Conservation (phyloP, 768 basidiomycete species). For the Boletus speciosus region DNA sequence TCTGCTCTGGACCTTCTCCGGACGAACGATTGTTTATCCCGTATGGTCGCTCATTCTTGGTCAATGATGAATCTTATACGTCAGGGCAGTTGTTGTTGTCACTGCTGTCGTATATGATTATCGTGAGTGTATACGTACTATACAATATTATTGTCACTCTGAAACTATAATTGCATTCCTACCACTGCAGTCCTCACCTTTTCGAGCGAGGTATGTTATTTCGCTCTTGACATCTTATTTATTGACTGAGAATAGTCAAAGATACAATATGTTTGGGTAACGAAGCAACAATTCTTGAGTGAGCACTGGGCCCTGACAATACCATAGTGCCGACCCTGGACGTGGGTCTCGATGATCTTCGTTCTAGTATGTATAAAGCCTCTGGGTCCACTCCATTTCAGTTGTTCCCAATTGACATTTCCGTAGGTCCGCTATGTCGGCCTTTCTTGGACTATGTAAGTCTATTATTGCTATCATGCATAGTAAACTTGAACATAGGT, state of each 20-base stretch:
- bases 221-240: neutral
- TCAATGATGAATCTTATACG: neutral
- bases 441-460: neutral
- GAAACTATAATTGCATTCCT: neutral
- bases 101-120: conserved; percentile 6
- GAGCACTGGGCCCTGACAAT: neutral
- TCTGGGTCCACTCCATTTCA: too few relatives aligned
- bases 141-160: too few relatives aligned
- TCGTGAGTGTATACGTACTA: neutral
- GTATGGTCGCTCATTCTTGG: neutral
- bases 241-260: neutral
- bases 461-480: neutral
- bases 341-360: neutral
- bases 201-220: conserved; percentile 1
- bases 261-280: conserved; percentile 14
- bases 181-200: conserved; percentile 5
- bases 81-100: neutral
- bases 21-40: neutral
- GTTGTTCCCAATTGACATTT: neutral
- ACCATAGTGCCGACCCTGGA: neutral
- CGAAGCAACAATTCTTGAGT: neutral
- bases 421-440: neutral
- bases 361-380: neutral
- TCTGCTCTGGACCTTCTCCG: too few relatives aligned
- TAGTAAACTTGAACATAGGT: too few relatives aligned